phyloP scores from a whole-genome alignment of 768 basidiomycete species.

The Leccinum arenicola region DNA sequence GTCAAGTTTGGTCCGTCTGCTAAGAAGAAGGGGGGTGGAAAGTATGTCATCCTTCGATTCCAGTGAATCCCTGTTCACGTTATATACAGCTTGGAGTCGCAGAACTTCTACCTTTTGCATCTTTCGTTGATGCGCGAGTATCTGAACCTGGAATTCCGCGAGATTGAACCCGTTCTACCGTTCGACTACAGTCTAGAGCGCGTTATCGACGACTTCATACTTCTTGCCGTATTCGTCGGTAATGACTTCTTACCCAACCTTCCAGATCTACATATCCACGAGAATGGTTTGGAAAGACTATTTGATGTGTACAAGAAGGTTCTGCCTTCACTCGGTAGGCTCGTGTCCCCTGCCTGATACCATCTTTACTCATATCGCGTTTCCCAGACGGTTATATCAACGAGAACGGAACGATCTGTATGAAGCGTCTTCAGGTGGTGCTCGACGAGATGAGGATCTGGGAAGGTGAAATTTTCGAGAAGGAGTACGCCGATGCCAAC shows the following conservation, averaged over 20 bases:
- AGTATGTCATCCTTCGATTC: slow-evolving; percentile 33
- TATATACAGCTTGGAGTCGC: slow-evolving; percentile 57
- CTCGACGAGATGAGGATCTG: slow-evolving; percentile 85
- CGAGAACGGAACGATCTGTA: slow-evolving; percentile 80
- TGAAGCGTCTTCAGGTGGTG: slow-evolving; percentile 77
- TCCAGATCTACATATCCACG: slow-evolving; percentile 96
- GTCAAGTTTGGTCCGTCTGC: slow-evolving; percentile 91
- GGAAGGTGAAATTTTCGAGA: slow-evolving; percentile 90
- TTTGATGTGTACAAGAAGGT: slow-evolving; percentile 96
- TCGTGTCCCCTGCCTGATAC: not conserved
- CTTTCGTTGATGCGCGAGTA: slow-evolving; percentile 95
- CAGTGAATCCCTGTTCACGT: slow-evolving; percentile 7
- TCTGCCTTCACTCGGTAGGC: slow-evolving; percentile 68
- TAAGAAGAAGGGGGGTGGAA: slow-evolving; percentile 64
- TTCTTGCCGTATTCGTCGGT: slow-evolving; percentile 95
- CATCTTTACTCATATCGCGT: not conserved
- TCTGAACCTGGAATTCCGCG: slow-evolving; percentile 90
- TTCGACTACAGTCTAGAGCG: slow-evolving; percentile 91
- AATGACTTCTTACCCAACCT: slow-evolving; percentile 97
- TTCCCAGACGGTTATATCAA: slow-evolving; percentile 86
- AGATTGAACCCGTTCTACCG: slow-evolving; percentile 59
- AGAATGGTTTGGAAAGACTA: slow-evolving; percentile 89
- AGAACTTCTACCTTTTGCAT: slow-evolving; percentile 94
- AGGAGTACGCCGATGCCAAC: slow-evolving; percentile 83
- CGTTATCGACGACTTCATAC: slow-evolving; percentile 96